Conservation (phyloP, 345 rosid genomes). For the Kandelia obovata region DNA sequence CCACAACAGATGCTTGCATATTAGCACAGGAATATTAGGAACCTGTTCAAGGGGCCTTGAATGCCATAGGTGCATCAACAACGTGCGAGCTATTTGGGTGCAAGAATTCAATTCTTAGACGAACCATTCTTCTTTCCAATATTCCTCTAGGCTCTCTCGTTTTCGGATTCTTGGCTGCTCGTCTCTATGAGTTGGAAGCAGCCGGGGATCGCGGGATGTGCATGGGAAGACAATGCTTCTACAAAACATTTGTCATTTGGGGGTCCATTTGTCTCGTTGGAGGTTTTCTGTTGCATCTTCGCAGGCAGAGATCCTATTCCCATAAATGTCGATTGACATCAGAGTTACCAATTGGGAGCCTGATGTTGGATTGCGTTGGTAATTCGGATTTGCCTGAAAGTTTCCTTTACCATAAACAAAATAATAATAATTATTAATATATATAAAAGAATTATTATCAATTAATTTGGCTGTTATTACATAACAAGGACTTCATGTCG, state of each 20-base stretch:
- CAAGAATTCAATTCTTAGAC: constrained; percentile 4
- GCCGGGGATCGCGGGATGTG: background rate
- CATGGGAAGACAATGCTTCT: constrained; percentile 19
- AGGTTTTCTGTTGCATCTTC: constrained; percentile 17
- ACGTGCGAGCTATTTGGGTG: constrained; percentile 6
- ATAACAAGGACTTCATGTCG: too few relatives aligned
- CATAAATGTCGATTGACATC: too few relatives aligned
- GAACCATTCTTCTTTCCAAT: constrained; percentile 15
- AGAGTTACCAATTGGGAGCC: too few relatives aligned
- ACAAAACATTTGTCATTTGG: constrained; percentile 20
- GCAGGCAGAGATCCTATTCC: background rate
- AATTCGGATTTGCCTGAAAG: too few relatives aligned
- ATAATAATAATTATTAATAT: too few relatives aligned
- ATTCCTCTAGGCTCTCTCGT: constrained; percentile 23
- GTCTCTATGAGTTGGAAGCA: constrained; percentile 11
- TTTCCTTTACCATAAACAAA: too few relatives aligned
- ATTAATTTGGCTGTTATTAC: too few relatives aligned
- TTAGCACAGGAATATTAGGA: constrained; percentile 20
- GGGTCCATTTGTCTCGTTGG: constrained; percentile 20
- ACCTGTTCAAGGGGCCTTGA: constrained; percentile 20
- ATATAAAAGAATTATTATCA: too few relatives aligned
- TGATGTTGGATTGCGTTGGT: too few relatives aligned
- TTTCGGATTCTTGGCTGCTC: constrained; percentile 26
- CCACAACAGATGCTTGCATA: constrained; percentile 1
- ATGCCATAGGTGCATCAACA: constrained; percentile 9